phyloP scores from a whole-genome alignment of 2,329 filamentous ascomycete species.

The Fusarium globosum region DNA sequence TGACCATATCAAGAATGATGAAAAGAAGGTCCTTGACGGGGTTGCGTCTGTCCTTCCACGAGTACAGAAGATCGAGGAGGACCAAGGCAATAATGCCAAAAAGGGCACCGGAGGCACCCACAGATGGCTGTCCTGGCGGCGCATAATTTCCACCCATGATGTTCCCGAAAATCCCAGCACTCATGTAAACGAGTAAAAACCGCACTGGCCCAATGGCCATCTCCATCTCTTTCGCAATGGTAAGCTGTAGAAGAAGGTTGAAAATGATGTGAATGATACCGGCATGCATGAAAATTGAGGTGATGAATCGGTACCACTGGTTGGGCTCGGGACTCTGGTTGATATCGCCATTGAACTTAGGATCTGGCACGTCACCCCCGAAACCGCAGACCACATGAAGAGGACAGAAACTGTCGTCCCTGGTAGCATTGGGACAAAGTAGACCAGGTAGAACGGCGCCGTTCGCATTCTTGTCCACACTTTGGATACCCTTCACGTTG shows the following conservation, averaged over 20 bases:
- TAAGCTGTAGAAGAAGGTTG: slow-evolving; percentile 92
- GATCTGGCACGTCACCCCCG: slow-evolving; percentile 72
- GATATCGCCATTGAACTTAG: slow-evolving; percentile 64
- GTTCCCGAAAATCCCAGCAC: slow-evolving; percentile 93
- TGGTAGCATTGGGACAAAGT: slow-evolving; percentile 85
- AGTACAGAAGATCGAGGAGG: slow-evolving; percentile 91
- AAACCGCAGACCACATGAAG: slow-evolving; percentile 89
- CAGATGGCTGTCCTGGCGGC: slow-evolving; percentile 81
- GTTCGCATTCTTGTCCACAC: slow-evolving; percentile 48
- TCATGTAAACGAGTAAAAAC: slow-evolving; percentile 90
- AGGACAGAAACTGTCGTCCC: slow-evolving; percentile 70
- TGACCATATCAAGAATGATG: slow-evolving; percentile 84
- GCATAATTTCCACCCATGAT: slow-evolving; percentile 96
- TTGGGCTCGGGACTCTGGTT: slow-evolving; percentile 74
- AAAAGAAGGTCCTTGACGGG: slow-evolving; percentile 89
- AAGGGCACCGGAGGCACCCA: slow-evolving; percentile 88
- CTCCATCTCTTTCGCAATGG: slow-evolving; percentile 93
- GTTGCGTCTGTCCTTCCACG: slow-evolving; percentile 81
- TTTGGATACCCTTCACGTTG: slow-evolving; percentile 74
- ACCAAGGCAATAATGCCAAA: slow-evolving; percentile 93
- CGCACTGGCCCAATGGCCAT: slow-evolving; percentile 87
- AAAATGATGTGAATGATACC: slow-evolving; percentile 95
- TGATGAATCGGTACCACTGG: slow-evolving; percentile 97
- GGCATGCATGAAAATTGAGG: slow-evolving; percentile 94
- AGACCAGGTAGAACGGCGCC: slow-evolving; percentile 61